Evolutionary conservation across 208 protist genomes (phyloP).

Genomic region (Trypanosoma boissoni): DNA sequence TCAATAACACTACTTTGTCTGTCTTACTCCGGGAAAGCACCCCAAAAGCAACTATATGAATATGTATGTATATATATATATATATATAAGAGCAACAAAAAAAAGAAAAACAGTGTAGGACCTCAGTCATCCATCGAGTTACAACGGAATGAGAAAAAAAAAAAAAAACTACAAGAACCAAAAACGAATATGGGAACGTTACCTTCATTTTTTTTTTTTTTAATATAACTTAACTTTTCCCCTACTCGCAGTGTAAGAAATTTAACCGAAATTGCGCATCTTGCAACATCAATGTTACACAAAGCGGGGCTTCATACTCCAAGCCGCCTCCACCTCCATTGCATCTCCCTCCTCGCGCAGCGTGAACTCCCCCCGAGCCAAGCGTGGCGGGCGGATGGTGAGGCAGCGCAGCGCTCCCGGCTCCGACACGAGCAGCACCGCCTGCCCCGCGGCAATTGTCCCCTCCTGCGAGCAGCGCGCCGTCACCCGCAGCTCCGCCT

Average conservation of each 20-base stretch:
- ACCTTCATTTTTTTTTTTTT: conserved; percentile 12
- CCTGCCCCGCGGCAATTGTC: conserved; percentile 42
- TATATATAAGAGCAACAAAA: no score
- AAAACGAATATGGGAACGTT: conserved; percentile 15
- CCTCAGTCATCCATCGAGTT: no score
- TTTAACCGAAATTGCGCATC: no score
- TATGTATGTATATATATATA: no score
- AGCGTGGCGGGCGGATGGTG: conserved; percentile 29
- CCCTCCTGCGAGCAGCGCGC: conserved; percentile 60
- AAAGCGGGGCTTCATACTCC: not conserved
- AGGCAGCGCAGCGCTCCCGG: conserved; percentile 62
- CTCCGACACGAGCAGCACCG: conserved; percentile 59
- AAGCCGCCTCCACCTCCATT: conserved; percentile 12
- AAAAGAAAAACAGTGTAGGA: no score
- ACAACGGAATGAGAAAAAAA: no score
- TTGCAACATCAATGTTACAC: no score
- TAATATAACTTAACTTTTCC: not conserved
- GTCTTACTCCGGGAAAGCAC: no score
- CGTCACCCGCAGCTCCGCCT: conserved; percentile 33
- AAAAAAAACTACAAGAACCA: conserved; percentile 15
- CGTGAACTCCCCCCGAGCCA: conserved; percentile 32
- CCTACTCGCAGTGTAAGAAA: not conserved
- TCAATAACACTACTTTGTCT: no score
- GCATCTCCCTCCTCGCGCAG: conserved; percentile 2
- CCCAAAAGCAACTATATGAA: no score